A percentile compares a stretch with the other conserved stretches of the same genome.
These are phyloP conservation scores for Backusella westeae DNA, from an alignment of 192 early-diverging fungal species.

Conservation along the genomic window DNA sequence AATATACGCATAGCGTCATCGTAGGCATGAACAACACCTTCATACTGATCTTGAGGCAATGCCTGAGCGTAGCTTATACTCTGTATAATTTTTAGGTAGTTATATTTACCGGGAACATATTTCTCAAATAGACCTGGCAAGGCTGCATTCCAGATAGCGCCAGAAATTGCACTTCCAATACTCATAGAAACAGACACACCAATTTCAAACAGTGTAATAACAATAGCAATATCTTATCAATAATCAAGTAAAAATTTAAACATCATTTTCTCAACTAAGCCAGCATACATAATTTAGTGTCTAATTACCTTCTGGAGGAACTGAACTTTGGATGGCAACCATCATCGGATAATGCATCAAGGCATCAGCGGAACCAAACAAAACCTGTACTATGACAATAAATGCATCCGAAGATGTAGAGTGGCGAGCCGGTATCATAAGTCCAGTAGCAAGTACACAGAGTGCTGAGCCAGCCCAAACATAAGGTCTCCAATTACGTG, in stretches of 20 bases:
- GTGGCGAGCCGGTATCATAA: constrained; percentile 30
- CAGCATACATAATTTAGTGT: not conserved
- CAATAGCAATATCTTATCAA: constrained; percentile 21
- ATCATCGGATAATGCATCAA: constrained; percentile 8
- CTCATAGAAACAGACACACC: constrained; percentile 4
- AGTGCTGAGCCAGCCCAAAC: constrained; percentile 11
- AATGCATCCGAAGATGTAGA: constrained; percentile 14
- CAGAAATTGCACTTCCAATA: constrained; percentile 23
- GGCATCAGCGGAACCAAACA: constrained; percentile 16
- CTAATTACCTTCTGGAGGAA: constrained; percentile 15
- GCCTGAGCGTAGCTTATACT: constrained; percentile 1
- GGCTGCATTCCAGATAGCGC: constrained; percentile 18
- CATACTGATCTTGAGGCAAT: constrained; percentile 13
- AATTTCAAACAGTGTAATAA: constrained; percentile 23
- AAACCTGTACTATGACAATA: constrained; percentile 16
- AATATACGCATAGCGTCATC: constrained; percentile 9
- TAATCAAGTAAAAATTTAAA: not conserved
- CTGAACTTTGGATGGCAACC: constrained; percentile 14
- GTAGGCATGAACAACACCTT: constrained; percentile 14
- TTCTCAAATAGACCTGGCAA: constrained; percentile 17
- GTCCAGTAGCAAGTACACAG: constrained; percentile 15
- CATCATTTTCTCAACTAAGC: not conserved
- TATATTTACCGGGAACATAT: constrained; percentile 25
- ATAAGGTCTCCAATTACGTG: constrained; percentile 10
- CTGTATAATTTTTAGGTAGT: not conserved